These are phyloP conservation scores for Solanum ossicruentum DNA, from an alignment of 257 asterid species.

Conservation along the genomic window DNA sequence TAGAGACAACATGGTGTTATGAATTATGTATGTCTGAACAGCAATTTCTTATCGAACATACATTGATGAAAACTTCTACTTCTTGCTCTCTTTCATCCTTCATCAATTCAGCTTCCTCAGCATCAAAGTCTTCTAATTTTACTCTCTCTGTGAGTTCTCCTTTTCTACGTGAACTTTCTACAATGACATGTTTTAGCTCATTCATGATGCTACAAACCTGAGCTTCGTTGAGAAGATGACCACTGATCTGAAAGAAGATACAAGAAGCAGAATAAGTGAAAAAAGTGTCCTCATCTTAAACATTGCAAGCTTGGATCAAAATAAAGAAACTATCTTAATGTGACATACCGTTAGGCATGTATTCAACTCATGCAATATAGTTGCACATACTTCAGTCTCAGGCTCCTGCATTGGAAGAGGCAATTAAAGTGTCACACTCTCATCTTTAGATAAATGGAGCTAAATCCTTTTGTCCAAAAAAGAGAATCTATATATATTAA, in stretches of 20 bases:
- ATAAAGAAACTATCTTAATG: neutral
- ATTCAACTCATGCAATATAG: conserved; percentile 63
- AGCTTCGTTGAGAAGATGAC: conserved; percentile 62
- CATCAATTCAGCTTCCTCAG: conserved; percentile 86
- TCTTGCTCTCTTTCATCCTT: conserved; percentile 90
- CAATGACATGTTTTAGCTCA: conserved; percentile 68
- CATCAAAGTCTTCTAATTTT: conserved; percentile 48
- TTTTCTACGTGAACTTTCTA: conserved; percentile 82
- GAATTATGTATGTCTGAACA: neutral
- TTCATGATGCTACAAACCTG: conserved; percentile 84
- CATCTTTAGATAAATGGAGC: neutral
- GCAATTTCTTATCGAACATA: conserved; percentile 8
- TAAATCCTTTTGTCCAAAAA: neutral
- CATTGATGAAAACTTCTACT: conserved; percentile 89
- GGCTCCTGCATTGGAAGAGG: conserved; percentile 50
- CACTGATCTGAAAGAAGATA: conserved; percentile 44
- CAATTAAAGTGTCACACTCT: conserved; percentile 4
- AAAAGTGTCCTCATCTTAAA: neutral
- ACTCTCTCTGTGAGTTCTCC: conserved; percentile 59
- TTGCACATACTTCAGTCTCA: conserved; percentile 68
- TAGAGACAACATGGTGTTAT: neutral
- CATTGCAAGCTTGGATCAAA: neutral
- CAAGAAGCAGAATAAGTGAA: neutral
- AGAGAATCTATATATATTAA: too few relatives aligned
- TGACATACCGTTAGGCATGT: conserved; percentile 67